Base-by-base conservation (phyloP, 202 grass and related monocot species). In the Setaria viridis region DNA sequence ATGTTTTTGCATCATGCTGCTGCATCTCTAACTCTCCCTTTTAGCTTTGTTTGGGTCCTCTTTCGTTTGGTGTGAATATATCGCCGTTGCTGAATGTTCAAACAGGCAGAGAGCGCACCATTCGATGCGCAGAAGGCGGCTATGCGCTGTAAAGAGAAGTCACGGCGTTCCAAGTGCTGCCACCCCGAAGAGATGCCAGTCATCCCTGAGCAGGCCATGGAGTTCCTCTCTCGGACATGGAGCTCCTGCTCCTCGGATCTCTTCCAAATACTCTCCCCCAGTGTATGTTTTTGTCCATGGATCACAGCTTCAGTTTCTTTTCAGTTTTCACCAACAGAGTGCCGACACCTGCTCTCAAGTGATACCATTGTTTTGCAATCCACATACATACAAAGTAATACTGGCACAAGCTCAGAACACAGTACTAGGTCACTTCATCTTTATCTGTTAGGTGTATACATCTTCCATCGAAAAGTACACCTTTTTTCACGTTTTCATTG, bases 181-280 rank as follows among this genome's bases (percentile, higher is more conserved):
- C 83, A 82, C 41, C 85, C 89, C 10, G 83, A 83, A 83, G 87
- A 92, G 60, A 55, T 94, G 72, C 76, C 93, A 9, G 86, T 88
- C 7, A 89, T 81, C 53, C 91, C 95, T 57, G 84, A 95, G 29
- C 72, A 92, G 78, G 89, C 91, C 12, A 91, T 98, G 93, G 90
- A 95, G 84, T 98, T 92, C 56, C 93, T 98, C 54, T 98, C 93
- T 72, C 92, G 95, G 73, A 95, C 91, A 74, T 98, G 95, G 93
- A 98, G 91, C 86, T 86, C 93, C 19, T 88, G 90, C 67, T 98
- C 95, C 53, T 91, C 91, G 62, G 87, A 98, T 86, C 89, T 99
- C 82, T 99, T 95, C 86, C 93, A 91, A 70, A 91, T 94, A 84
- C 91, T 99, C 42, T 92, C 93, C 50, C 79, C 91, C 32, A 92